phyloP scores from a whole-genome alignment of 2,329 filamentous ascomycete species.

The Neopestalotiopsis sp. region DNA sequence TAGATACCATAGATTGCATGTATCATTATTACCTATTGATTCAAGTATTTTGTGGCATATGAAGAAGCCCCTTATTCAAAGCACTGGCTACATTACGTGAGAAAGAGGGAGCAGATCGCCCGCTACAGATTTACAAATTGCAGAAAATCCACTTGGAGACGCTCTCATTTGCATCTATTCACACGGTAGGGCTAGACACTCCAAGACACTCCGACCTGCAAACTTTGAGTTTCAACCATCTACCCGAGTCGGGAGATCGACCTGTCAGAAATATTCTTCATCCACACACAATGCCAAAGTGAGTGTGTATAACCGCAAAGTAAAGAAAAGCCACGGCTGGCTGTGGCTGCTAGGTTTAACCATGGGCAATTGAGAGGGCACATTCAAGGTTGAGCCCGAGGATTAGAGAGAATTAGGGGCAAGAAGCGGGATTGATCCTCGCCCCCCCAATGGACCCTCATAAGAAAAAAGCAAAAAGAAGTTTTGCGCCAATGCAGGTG shows the following conservation, averaged over 20 bases:
- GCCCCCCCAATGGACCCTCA: not conserved
- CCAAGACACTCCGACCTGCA: no score
- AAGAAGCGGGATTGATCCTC: not conserved
- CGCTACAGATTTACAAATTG: no score
- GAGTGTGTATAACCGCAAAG: not conserved
- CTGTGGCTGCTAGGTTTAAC: not conserved
- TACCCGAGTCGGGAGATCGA: no score
- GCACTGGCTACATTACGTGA: no score
- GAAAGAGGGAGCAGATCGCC: no score
- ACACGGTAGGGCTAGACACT: no score
- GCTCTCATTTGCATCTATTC: no score
- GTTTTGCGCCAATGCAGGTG: not conserved
- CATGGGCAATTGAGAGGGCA: not conserved
- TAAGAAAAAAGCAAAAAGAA: not conserved
- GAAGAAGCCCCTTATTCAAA: no score
- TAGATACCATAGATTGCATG: slow-evolving; percentile 11
- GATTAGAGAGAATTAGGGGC: not conserved
- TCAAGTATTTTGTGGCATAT: not conserved
- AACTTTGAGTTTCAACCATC: no score
- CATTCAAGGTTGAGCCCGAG: slow-evolving; percentile 1
- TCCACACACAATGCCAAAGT: not conserved
- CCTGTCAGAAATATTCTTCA: no score
- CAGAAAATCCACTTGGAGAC: no score
- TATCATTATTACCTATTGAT: not conserved
- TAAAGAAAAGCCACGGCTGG: not conserved